Evolutionary conservation across 192 early-diverging fungal genomes (phyloP).

Genomic region (Coemansia sp.): DNA sequence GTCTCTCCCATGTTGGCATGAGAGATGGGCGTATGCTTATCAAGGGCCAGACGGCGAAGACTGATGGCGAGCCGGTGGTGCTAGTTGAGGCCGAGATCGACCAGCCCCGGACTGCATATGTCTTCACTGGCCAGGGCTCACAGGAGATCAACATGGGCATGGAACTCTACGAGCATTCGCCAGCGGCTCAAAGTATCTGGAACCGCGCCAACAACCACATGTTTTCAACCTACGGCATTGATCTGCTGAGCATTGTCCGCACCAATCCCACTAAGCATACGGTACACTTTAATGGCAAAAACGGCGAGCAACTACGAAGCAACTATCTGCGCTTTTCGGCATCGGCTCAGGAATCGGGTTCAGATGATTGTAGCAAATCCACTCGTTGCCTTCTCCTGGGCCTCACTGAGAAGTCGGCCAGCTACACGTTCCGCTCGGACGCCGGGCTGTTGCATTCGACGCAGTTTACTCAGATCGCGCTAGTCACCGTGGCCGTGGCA

Average conservation of each 20-base stretch:
- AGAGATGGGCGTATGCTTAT: constrained; percentile 84
- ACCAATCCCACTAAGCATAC: constrained; percentile 64
- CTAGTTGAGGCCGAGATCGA: too few species aligned
- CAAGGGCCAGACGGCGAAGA: constrained; percentile 79
- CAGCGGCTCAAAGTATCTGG: constrained; percentile 82
- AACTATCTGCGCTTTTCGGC: constrained; percentile 61
- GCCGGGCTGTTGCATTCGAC: constrained; percentile 82
- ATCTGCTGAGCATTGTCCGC: constrained; percentile 85
- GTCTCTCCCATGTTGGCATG: too few species aligned
- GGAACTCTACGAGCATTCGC: constrained; percentile 77
- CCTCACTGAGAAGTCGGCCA: constrained; percentile 41
- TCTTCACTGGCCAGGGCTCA: constrained; percentile 94
- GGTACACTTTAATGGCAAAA: constrained; percentile 84
- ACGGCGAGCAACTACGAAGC: constrained; percentile 75
- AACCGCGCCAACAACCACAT: constrained; percentile 84
- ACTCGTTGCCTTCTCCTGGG: too few species aligned
- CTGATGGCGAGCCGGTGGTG: constrained; percentile 66
- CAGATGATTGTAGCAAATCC: constrained; percentile 45
- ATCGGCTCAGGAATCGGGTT: constrained; percentile 63
- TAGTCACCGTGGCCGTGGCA: constrained; percentile 84
- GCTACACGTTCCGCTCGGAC: constrained; percentile 78
- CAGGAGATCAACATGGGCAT: constrained; percentile 96
- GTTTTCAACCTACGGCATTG: constrained; percentile 79
- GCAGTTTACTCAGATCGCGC: constrained; percentile 87
- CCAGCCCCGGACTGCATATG: constrained; percentile 81